Percentiles rank a stretch among this genome's conserved stretches.
These are phyloP conservation scores for Spencermartinsiella ligniputridi DNA, from an alignment of 1,139 yeast species.

Conservation along the genomic window DNA sequence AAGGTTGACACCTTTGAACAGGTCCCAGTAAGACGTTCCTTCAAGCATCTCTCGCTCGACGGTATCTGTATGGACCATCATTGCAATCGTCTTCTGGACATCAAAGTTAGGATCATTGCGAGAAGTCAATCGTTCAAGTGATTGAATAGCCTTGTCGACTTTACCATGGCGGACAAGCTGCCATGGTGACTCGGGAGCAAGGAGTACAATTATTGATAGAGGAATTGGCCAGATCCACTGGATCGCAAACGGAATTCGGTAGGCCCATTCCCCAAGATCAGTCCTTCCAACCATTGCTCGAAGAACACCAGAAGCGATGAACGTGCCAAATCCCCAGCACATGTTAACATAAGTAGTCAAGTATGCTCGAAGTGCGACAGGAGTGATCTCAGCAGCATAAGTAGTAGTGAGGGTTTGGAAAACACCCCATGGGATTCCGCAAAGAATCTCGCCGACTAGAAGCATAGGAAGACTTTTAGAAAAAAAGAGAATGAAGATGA, in stretches of 20 bases:
- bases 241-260: constrained; percentile 46
- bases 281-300: constrained; percentile 29
- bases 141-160: constrained; percentile 37
- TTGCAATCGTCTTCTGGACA: constrained; percentile 29
- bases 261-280: constrained; percentile 34
- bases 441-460: constrained; percentile 38
- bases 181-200: constrained; percentile 54
- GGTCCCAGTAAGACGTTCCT: constrained; percentile 41
- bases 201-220: constrained; percentile 42
- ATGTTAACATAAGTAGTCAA: constrained; percentile 40
- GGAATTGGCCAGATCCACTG: constrained; percentile 67
- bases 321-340: constrained; percentile 43
- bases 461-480: constrained; percentile 35
- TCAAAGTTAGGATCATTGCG: neutral
- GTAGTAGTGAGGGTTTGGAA: constrained; percentile 41
- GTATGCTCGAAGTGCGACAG: constrained; percentile 39
- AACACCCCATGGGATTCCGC: constrained; percentile 45
- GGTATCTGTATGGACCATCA: constrained; percentile 41
- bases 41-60: constrained; percentile 38
- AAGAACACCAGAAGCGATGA: constrained; percentile 38
- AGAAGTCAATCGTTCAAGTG: neutral
- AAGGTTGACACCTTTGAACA: constrained; percentile 45
- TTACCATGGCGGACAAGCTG: constrained; percentile 42
- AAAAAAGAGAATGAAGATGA: constrained; percentile 41
- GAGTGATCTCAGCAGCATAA: constrained; percentile 45